Evolutionary conservation across 2,329 filamentous ascomycete genomes (phyloP).

Genomic region (Clonostachys rhizophaga): DNA sequence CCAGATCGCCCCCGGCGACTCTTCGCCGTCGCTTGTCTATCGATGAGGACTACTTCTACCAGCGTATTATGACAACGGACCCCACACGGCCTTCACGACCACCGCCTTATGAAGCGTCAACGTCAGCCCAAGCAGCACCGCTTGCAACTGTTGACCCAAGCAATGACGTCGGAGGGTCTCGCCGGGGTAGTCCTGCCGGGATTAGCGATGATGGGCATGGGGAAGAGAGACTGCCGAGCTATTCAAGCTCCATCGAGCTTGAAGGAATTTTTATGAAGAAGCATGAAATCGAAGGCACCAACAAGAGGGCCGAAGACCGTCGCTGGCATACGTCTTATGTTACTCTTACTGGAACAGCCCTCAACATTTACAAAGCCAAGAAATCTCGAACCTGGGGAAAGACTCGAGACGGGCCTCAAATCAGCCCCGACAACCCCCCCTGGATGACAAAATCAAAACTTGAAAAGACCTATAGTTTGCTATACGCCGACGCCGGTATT

Average conservation of each 20-base stretch:
- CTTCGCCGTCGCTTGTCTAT: conserved; percentile 44
- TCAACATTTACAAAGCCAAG: conserved; percentile 62
- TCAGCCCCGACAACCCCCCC: conserved; percentile 43
- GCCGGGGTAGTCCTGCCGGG: too few species aligned
- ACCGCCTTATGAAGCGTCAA: conserved; percentile 32
- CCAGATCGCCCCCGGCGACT: conserved; percentile 25
- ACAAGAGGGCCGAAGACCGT: conserved; percentile 55
- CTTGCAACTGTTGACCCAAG: conserved; percentile 4
- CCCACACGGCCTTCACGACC: conserved; percentile 38
- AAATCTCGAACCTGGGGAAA: conserved; percentile 47
- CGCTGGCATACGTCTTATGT: conserved; percentile 62
- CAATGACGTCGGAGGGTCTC: too few species aligned
- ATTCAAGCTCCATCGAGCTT: conserved; percentile 50
- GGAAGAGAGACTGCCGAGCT: conserved; percentile 46
- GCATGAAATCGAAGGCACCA: conserved; percentile 62
- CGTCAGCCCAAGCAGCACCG: neutral
- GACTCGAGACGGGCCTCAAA: conserved; percentile 40
- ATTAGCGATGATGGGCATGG: conserved; percentile 14
- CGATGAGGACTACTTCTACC: conserved; percentile 50
- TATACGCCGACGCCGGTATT: conserved; percentile 71
- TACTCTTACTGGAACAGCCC: conserved; percentile 62
- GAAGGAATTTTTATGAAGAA: conserved; percentile 58
- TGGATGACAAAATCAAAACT: conserved; percentile 51
- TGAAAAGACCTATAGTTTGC: conserved; percentile 64
- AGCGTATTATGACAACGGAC: conserved; percentile 42